Base-by-base conservation (phyloP, 164 flowering plant species). In the Tinospora cordifolia region DNA sequence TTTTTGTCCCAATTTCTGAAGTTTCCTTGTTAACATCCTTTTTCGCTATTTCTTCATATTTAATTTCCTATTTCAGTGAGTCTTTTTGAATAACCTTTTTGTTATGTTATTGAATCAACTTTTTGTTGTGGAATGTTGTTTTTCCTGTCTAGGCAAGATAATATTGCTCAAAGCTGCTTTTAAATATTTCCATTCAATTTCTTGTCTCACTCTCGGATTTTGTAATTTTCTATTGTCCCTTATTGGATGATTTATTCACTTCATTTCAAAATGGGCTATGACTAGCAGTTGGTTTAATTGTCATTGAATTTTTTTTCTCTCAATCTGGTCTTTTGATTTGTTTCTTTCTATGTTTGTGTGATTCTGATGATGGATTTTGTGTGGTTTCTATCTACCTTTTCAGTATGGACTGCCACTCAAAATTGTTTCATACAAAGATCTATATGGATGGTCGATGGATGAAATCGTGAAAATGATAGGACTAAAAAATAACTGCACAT, bases 381-480 rank as follows among this genome's bases (percentile, higher is more conserved):
- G 17, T 10, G 57, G 63, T 13, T 58, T 58, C 60, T 25, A 12
- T 34, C 38, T 70, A 6, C 58, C 17, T 81, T 71, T 69, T 69
- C 82, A 92, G 99, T 94, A 94, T 83, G 93, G 96, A 13, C 78
- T 92, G 51, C 99, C 99, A 24, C 83, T 94, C 26, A 88, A 92
- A 81, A 84, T 94, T 69, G 90, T 94, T 36, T 92, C 97, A 8
- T 94, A 94, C 85, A 92, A 90, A 79, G 93, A 88, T 63, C 77
- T 94, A 64, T 94, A 94, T 81, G 99, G 99, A 72, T 94, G 98
- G 99, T 92, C 99, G 26, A 94, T 94, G 99, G 99, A 94, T 79
- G 99, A 92, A 73, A 94, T 94, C 67, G 99, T 94, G 75, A 92
- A 94, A 89, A 83, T 85, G 80, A 94, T 94, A 30, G 98, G 99